phyloP scores from a whole-genome alignment of 768 basidiomycete species.

The Rhizopogon salebrosus region DNA sequence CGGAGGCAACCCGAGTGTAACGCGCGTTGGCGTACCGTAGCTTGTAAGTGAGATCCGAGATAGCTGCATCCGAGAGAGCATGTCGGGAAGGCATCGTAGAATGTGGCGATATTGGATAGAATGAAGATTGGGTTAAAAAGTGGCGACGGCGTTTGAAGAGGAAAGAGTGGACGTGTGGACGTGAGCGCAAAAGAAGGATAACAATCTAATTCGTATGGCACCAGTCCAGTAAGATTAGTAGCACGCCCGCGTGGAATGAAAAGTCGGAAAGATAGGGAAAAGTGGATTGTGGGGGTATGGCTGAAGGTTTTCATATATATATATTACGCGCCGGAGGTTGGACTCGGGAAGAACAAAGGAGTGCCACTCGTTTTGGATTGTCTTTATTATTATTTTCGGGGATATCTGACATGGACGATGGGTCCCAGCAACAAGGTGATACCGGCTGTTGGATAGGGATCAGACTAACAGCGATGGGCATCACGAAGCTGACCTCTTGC shows the following conservation, averaged over 20 bases:
- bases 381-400: slow-evolving; percentile 9
- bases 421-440: background rate
- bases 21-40: slow-evolving; percentile 40
- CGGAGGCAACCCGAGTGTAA: slow-evolving; percentile 33
- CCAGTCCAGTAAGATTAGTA: slow-evolving; percentile 3
- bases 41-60: slow-evolving; percentile 34
- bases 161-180: background rate
- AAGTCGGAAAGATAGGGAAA: slow-evolving; percentile 2
- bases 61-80: slow-evolving; percentile 17
- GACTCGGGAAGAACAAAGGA: slow-evolving; percentile 3
- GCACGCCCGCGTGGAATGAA: slow-evolving; percentile 10
- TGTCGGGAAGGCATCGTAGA: slow-evolving; percentile 1
- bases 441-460: background rate
- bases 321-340: background rate
- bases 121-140: background rate
- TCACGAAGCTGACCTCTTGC: background rate
- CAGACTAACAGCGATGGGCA: background rate
- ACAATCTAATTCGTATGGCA: background rate
- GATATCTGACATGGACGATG: background rate
- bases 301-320: slow-evolving; percentile 16
- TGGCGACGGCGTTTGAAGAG: background rate
- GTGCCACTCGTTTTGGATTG: slow-evolving; percentile 2
- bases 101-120: slow-evolving; percentile 3
- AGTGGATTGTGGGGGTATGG: slow-evolving; percentile 2
- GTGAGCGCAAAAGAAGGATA: slow-evolving; percentile 1